Conservation (phyloP, 495 filamentous ascomycete genomes). For the Hypoxylon lienhwacheense region DNA sequence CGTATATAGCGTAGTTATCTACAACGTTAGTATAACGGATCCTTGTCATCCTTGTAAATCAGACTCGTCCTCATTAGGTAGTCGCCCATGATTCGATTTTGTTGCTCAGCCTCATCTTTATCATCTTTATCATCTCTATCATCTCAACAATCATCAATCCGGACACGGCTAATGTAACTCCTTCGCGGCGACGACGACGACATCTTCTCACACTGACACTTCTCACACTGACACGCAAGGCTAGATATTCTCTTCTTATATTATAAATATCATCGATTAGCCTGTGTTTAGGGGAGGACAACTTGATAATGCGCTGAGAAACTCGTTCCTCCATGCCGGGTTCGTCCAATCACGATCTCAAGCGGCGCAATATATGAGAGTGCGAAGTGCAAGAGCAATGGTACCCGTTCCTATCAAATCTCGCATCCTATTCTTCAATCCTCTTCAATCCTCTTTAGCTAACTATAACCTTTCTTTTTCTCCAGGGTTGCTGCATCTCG, state of each 20-base stretch:
- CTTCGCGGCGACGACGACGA: no score
- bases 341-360: constrained; percentile 16
- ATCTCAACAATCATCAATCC: no score
- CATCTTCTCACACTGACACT: no score
- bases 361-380: constrained; percentile 8
- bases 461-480: constrained; percentile 4
- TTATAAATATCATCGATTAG: no score
- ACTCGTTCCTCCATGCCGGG: constrained; percentile 5
- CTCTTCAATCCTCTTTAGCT: no score
- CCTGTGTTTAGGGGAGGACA: no score
- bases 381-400: constrained; percentile 23
- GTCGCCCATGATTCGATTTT: background rate
- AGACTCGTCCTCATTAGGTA: background rate
- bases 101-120: background rate
- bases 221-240: background rate
- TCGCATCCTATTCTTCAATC: background rate
- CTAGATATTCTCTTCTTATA: no score
- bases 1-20: no score
- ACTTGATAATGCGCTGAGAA: constrained; percentile 26
- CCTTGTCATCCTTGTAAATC: no score
- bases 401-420: constrained; percentile 10
- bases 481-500: constrained; percentile 58
- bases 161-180: no score
- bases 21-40: no score
- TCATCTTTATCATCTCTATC: background rate